These are phyloP conservation scores for Lizonia empirigonia DNA, from an alignment of 2,329 filamentous ascomycete genomes.

Conservation along the genomic window DNA sequence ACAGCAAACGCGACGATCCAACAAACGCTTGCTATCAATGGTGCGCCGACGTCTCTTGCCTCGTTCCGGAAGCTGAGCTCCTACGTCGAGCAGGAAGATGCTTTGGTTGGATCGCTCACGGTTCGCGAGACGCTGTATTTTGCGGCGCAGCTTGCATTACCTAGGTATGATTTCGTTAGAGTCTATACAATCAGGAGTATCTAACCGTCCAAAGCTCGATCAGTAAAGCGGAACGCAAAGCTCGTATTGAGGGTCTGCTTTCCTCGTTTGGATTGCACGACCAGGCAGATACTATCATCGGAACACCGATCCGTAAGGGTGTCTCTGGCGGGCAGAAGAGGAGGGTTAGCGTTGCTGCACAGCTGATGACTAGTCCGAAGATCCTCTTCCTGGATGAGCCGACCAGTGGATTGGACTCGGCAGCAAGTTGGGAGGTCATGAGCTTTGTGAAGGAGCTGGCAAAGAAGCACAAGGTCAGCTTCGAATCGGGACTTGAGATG, in stretches of 20 bases:
- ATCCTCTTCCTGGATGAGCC: conserved; percentile 85
- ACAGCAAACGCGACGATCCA: conserved; percentile 60
- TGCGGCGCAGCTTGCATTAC: conserved; percentile 70
- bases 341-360: conserved; percentile 77
- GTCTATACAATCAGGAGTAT: no score
- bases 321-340: conserved; percentile 86
- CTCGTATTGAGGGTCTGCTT: conserved; percentile 70
- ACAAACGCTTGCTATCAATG: conserved; percentile 68
- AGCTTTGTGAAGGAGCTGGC: conserved; percentile 72
- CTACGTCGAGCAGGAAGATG: conserved; percentile 89
- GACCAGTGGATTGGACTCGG: conserved; percentile 81
- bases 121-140: conserved; percentile 81
- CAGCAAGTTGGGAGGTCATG: conserved; percentile 76
- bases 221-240: conserved; percentile 62
- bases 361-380: conserved; percentile 79
- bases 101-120: conserved; percentile 79
- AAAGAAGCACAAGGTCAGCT: conserved; percentile 67
- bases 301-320: conserved; percentile 81
- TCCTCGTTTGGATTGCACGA: conserved; percentile 73
- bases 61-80: conserved; percentile 70
- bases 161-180: conserved; percentile 42
- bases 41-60: conserved; percentile 57
- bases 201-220: conserved; percentile 50
- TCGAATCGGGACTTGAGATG: no score
- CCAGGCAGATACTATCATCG: conserved; percentile 74